phyloP scores from a whole-genome alignment of 352 stramenopile species.

The Globisporangium uncinulatum region DNA sequence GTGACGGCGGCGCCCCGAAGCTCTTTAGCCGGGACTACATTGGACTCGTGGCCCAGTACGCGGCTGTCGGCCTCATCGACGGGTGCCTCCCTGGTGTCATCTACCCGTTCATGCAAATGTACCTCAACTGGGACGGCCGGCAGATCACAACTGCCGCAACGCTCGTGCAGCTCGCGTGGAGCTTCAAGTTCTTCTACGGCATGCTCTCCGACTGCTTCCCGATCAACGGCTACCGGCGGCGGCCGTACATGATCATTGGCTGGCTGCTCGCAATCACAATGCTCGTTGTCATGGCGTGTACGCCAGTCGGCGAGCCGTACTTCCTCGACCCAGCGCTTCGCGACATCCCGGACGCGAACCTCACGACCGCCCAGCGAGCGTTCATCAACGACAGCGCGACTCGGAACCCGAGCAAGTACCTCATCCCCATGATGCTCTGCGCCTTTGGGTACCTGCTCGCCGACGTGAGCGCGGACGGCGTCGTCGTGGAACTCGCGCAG shows the following conservation, averaged over 20 bases:
- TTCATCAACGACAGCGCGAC: conserved; percentile 23
- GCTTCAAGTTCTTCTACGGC: conserved; percentile 55
- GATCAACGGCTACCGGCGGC: conserved; percentile 40
- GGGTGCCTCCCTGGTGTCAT: conserved; percentile 14
- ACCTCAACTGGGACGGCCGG: conserved; percentile 29
- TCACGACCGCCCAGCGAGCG: conserved; percentile 18
- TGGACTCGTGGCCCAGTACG: conserved; percentile 19
- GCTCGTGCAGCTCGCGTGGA: conserved; percentile 38
- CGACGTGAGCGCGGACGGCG: conserved; percentile 44
- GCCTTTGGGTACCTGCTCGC: conserved; percentile 52
- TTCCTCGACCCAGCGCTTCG: conserved; percentile 25
- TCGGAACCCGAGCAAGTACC: conserved; percentile 18
- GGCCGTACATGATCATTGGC: conserved; percentile 49
- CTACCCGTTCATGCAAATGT: conserved; percentile 29
- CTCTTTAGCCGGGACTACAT: conserved; percentile 26
- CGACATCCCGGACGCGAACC: conserved; percentile 19
- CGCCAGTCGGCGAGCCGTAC: conserved; percentile 36
- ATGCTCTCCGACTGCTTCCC: conserved; percentile 53
- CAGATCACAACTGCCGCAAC: conserved; percentile 29
- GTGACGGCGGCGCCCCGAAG: conserved; percentile 32
- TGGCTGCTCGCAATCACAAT: conserved; percentile 35
- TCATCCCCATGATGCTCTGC: conserved; percentile 40
- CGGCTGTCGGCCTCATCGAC: conserved; percentile 18
- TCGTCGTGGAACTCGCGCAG: conserved; percentile 28
- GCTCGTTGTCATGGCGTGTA: conserved; percentile 36